These are phyloP conservation scores for Capsicum rhomboideum DNA, from an alignment of 257 asterid genomes.

Conservation along the genomic window DNA sequence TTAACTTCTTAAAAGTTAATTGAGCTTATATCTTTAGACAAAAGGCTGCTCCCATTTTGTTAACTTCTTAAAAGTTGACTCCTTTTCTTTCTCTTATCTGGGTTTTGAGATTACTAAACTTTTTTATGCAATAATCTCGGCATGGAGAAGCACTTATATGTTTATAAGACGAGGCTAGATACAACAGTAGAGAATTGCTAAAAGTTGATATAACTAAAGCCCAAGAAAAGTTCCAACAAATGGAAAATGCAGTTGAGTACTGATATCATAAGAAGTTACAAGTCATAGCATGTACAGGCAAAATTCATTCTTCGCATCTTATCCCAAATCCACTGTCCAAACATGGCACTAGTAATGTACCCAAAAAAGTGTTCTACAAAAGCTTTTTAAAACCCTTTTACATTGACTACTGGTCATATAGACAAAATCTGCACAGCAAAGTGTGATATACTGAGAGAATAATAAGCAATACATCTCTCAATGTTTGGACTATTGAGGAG, in stretches of 20 bases:
- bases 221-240: neutral
- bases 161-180: too few relatives aligned
- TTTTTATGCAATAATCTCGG: too few relatives aligned
- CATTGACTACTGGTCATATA: neutral
- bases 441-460: neutral
- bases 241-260: neutral
- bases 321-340: neutral
- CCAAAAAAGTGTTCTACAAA: neutral
- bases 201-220: neutral
- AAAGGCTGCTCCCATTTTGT: too few relatives aligned
- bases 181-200: too few relatives aligned
- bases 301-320: too few relatives aligned
- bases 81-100: too few relatives aligned
- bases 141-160: too few relatives aligned
- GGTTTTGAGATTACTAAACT: too few relatives aligned
- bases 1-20: too few relatives aligned
- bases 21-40: too few relatives aligned
- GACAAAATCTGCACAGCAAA: neutral
- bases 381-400: neutral
- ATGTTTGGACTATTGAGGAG: slow-evolving; percentile 12
- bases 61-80: too few relatives aligned
- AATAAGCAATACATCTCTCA: neutral
- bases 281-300: too few relatives aligned
- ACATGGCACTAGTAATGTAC: neutral
- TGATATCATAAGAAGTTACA: neutral